Evolutionary conservation across 2,329 filamentous ascomycete genomes (phyloP).

Genomic region (Capronia americana): DNA sequence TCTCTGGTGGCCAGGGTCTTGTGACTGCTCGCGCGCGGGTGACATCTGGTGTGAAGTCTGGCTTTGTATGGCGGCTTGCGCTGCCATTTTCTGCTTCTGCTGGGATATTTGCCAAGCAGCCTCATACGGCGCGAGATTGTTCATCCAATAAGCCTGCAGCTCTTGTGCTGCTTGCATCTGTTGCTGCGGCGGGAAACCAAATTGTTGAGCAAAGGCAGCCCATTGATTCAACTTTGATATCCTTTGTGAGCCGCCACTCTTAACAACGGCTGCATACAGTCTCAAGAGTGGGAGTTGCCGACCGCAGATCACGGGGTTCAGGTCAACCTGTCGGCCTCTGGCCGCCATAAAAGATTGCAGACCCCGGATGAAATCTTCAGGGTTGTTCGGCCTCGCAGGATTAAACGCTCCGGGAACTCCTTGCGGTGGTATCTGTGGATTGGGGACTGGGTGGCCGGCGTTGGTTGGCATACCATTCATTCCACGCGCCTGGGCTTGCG

Average conservation of each 20-base stretch:
- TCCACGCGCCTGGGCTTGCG: conserved; percentile 23
- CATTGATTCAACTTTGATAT: conserved; percentile 75
- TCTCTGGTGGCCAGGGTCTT: conserved; percentile 39
- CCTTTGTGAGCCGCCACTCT: conserved; percentile 76
- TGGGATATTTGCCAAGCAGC: conserved; percentile 54
- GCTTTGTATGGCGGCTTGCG: conserved; percentile 49
- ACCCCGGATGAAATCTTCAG: conserved; percentile 76
- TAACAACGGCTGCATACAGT: conserved; percentile 78
- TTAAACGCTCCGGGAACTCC: conserved; percentile 30
- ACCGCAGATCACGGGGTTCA: conserved; percentile 74
- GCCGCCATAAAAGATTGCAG: conserved; percentile 78
- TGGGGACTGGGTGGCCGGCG: conserved; percentile 20
- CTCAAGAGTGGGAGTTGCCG: conserved; percentile 75
- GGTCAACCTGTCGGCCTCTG: conserved; percentile 74
- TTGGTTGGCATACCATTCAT: conserved; percentile 32
- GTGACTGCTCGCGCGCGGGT: conserved; percentile 44
- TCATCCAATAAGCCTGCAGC: conserved; percentile 75
- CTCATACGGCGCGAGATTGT: conserved; percentile 77
- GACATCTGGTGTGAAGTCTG: conserved; percentile 51
- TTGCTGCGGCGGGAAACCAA: conserved; percentile 67
- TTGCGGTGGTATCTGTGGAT: conserved; percentile 34
- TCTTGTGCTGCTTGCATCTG: conserved; percentile 71
- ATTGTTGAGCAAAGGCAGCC: conserved; percentile 70
- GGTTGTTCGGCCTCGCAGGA: conserved; percentile 48
- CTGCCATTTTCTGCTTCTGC: conserved; percentile 51